Evolutionary conservation across 306 rosid species (phyloP), one percentile per base, ranked within the genome.

Genomic region (Purshia tridentata): DNA sequence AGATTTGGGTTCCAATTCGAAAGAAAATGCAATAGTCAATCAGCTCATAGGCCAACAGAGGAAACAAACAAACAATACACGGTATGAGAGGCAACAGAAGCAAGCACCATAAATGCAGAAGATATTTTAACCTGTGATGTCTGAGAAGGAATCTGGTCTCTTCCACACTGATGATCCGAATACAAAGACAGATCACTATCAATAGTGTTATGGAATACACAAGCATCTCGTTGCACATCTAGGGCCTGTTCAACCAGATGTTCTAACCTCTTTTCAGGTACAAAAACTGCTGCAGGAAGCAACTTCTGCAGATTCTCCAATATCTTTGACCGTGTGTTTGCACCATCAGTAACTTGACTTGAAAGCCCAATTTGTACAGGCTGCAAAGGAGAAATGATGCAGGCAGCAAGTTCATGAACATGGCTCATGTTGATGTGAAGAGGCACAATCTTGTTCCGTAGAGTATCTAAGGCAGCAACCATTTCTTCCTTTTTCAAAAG

Each of bases 201-300:
- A 44, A 69, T 42, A 39, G 55, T 37, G 39, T 76, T 76, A 47
- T 60, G 80, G 51, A 76, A 68, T 8, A 20, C 20, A 51, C 80
- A 76, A 50, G 80, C 75, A 57, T 69, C 80, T 41, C 70, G 45
- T 59, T 76, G 75, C 69, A 68, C 69, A 44, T 58, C 80, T 68
- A 76, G 75, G 53, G 64, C 69, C 68, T 68, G 70, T 50, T 76
- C 75, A 20, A 76, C 80, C 22, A 59, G 65, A 76, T 60, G 55
- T 59, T 76, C 80, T 58, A 76, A 69, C 70, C 75, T 59, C 6
- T 49, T 22, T 50, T 41, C 70, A 20, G 80, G 75, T 39, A 69
- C 16, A 54, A 76, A 68, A 35, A 76, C 47, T 59, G 80, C 56
- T 14, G 70, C 70, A 50, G 75, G 80, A 18, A 76, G 63, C 69